These are phyloP conservation scores for Stramenopiles sp. DNA, from an alignment of 352 stramenopile species.

Conservation along the genomic window DNA sequence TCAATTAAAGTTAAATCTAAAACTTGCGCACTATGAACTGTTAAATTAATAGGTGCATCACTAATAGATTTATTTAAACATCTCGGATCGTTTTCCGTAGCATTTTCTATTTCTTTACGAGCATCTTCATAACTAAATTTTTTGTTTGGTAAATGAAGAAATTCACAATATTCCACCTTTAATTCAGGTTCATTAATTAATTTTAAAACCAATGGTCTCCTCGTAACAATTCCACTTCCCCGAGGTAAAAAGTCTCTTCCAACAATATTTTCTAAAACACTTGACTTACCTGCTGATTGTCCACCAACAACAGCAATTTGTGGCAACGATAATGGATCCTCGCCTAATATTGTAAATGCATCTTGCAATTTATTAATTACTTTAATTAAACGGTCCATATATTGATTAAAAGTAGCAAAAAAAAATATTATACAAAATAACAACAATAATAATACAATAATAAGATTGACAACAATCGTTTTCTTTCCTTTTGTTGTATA, in stretches of 20 bases:
- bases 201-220: slow-evolving; percentile 88
- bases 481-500: no score
- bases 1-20: slow-evolving; percentile 98
- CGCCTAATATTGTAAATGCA: slow-evolving; percentile 85
- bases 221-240: slow-evolving; percentile 92
- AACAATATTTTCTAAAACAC: slow-evolving; percentile 82
- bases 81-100: slow-evolving; percentile 64
- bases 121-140: slow-evolving; percentile 92
- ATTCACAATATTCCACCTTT: slow-evolving; percentile 86
- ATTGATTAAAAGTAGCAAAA: neutral
- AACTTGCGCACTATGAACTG: slow-evolving; percentile 90
- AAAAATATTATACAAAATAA: neutral
- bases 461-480: no score
- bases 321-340: slow-evolving; percentile 59
- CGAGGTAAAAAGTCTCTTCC: slow-evolving; percentile 82
- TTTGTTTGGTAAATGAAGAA: slow-evolving; percentile 81
- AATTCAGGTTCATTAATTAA: slow-evolving; percentile 70
- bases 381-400: slow-evolving; percentile 97
- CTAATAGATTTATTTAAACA: slow-evolving; percentile 85
- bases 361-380: slow-evolving; percentile 99
- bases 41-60: slow-evolving; percentile 94
- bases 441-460: neutral
- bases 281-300: slow-evolving; percentile 87
- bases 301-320: slow-evolving; percentile 94
- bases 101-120: slow-evolving; percentile 84